phyloP scores from a whole-genome alignment of 2,329 filamentous ascomycete species.

The Neonectria sp. region DNA sequence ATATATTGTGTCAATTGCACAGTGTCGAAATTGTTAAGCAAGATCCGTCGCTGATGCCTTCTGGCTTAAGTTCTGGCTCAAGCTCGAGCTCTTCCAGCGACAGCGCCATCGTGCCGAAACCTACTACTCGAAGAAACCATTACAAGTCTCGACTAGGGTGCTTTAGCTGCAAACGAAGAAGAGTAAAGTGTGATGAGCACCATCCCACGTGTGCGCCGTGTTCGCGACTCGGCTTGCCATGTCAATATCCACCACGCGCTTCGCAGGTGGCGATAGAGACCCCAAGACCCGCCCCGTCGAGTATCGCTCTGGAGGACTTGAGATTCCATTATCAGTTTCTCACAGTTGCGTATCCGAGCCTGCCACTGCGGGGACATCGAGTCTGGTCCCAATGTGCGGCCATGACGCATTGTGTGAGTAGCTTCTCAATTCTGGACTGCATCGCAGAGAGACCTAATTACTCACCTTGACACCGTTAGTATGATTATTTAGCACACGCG shows the following conservation, averaged over 20 bases:
- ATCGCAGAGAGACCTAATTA: not conserved
- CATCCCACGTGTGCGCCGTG: slow-evolving; percentile 51
- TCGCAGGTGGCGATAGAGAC: slow-evolving; percentile 11
- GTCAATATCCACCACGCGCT: slow-evolving; percentile 49
- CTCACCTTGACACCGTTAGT: slow-evolving; percentile 40
- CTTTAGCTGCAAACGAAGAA: slow-evolving; percentile 51
- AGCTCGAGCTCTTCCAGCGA: slow-evolving; percentile 18
- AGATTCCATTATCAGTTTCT: slow-evolving; percentile 67
- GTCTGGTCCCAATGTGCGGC: slow-evolving; percentile 54
- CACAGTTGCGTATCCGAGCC: slow-evolving; percentile 56
- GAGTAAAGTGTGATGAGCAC: slow-evolving; percentile 52
- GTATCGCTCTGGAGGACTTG: slow-evolving; percentile 61
- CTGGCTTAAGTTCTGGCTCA: slow-evolving; percentile 2
- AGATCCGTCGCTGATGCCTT: slow-evolving; percentile 13
- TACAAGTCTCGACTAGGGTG: slow-evolving; percentile 52
- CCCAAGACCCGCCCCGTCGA: slow-evolving; percentile 32
- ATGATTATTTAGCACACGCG: slow-evolving; percentile 55
- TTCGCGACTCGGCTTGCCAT: slow-evolving; percentile 51
- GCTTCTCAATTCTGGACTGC: not conserved
- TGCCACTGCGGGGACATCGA: slow-evolving; percentile 51
- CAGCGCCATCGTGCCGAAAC: slow-evolving; percentile 16
- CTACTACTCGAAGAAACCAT: slow-evolving; percentile 28
- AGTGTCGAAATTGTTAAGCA: not conserved
- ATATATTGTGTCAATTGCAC: slow-evolving; percentile 6
- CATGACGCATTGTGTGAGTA: slow-evolving; percentile 53